phyloP scores from a whole-genome alignment of 371 early-diverging fungal species.

The Rhizopus arrhizus region DNA sequence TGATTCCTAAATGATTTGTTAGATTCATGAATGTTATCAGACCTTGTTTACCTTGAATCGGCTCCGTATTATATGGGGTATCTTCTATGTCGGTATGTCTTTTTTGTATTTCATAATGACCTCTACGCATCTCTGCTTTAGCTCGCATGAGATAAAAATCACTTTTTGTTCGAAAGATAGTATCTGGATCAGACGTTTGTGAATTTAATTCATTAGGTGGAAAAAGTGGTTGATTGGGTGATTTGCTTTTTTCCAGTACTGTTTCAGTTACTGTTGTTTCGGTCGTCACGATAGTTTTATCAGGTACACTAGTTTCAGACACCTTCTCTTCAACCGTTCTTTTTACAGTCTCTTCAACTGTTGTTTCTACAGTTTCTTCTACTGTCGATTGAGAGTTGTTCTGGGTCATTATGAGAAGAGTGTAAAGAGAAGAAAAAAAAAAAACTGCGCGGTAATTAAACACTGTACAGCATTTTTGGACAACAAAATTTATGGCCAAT shows the following conservation, averaged over 20 bases:
- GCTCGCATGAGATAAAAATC: not conserved
- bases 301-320: not conserved
- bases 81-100: constrained; percentile 4
- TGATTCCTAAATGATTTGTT: not conserved
- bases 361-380: not conserved
- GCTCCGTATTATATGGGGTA: constrained; percentile 2
- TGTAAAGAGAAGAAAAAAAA: constrained; percentile 2
- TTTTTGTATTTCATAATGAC: not conserved
- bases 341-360: not conserved
- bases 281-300: no score
- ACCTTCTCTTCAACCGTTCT: not conserved
- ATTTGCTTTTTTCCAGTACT: not conserved
- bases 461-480: no score
- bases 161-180: not conserved
- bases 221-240: not conserved
- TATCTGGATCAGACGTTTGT: not conserved
- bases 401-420: not conserved
- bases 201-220: not conserved
- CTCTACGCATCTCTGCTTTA: not conserved
- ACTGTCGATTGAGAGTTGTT: not conserved
- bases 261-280: not conserved
- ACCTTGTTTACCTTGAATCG: not conserved
- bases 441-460: not conserved
- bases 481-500: no score
- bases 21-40: not conserved